A percentile compares a stretch with the other conserved stretches of the same genome.
These are phyloP conservation scores for Aureobasidium sp. DNA, from an alignment of 2,329 filamentous ascomycete species.

Conservation along the genomic window DNA sequence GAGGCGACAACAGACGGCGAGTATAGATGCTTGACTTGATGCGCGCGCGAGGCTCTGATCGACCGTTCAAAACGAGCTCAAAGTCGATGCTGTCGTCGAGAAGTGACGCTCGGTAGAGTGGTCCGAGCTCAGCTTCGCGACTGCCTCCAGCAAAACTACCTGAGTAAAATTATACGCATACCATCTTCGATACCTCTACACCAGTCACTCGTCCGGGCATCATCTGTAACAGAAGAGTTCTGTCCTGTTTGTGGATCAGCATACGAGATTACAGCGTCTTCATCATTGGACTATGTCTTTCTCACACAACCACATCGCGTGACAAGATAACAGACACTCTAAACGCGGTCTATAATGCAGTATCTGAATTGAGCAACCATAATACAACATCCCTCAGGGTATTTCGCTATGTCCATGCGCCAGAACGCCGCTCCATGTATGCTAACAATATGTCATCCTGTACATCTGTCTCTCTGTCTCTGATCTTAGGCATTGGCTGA, in stretches of 20 bases:
- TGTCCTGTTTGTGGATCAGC: neutral
- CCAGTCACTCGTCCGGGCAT: neutral
- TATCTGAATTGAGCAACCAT: neutral
- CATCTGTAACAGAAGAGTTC: neutral
- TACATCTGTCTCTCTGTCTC: conserved; percentile 8
- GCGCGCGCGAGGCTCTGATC: neutral
- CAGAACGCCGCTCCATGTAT: conserved; percentile 4
- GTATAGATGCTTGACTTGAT: conserved; percentile 2
- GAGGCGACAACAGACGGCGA: neutral
- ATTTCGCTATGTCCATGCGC: conserved; percentile 1
- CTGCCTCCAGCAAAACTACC: neutral
- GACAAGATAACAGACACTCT: neutral
- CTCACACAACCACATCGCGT: neutral
- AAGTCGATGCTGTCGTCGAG: neutral
- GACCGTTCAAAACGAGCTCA: neutral
- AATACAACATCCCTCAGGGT: conserved; percentile 6
- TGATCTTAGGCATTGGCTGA: conserved; percentile 16
- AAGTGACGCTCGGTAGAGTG: neutral
- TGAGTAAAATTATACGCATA: too few species aligned
- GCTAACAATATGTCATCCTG: conserved; percentile 7
- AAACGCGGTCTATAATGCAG: neutral
- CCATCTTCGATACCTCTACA: neutral
- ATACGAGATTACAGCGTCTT: too few species aligned
- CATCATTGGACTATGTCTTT: too few species aligned
- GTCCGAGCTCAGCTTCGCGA: neutral